Evolutionary conservation across 2,329 filamentous ascomycete genomes (phyloP).

Genomic region (Myrmaecium sp.): DNA sequence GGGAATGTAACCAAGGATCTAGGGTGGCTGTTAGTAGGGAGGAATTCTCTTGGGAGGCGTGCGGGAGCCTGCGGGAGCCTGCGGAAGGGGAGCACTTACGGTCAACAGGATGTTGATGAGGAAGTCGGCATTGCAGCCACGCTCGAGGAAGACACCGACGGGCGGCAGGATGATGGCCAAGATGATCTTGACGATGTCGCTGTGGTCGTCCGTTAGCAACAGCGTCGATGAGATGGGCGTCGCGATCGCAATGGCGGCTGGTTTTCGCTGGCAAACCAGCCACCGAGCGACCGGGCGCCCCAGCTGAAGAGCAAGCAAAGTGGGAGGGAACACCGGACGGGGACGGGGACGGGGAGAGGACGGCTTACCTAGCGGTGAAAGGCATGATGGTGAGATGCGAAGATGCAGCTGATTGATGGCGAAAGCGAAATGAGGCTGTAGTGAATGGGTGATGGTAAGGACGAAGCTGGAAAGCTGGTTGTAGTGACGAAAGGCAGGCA

Average conservation of each 20-base stretch:
- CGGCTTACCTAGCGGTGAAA: constrained; percentile 39
- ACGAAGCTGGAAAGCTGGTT: too few relatives aligned
- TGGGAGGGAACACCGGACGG: constrained; percentile 4
- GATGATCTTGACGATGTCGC: constrained; percentile 68
- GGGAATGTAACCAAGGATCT: constrained; percentile 39
- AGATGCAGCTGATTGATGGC: too few relatives aligned
- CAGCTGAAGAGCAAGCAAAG: constrained; percentile 1
- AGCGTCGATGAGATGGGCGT: constrained; percentile 3
- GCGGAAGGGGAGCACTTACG: too few relatives aligned
- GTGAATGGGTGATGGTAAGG: too few relatives aligned
- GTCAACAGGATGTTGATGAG: constrained; percentile 88
- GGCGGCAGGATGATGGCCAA: constrained; percentile 81
- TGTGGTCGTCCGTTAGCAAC: constrained; percentile 14
- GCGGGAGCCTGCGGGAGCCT: constrained; percentile 49
- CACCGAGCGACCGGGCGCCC: constrained; percentile 2
- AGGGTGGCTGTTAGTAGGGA: not conserved
- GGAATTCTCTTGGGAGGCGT: constrained; percentile 20
- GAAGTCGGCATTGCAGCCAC: constrained; percentile 71
- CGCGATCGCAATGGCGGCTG: constrained; percentile 7
- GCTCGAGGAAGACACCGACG: constrained; percentile 86
- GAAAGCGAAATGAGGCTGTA: too few relatives aligned
- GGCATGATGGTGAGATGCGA: constrained; percentile 42
- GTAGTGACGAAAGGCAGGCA: too few relatives aligned
- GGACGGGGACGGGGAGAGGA: not conserved
- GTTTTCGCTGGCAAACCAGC: constrained; percentile 2